Conservation (phyloP, 257 asterid genomes). For the Gentiana macrophylla region DNA sequence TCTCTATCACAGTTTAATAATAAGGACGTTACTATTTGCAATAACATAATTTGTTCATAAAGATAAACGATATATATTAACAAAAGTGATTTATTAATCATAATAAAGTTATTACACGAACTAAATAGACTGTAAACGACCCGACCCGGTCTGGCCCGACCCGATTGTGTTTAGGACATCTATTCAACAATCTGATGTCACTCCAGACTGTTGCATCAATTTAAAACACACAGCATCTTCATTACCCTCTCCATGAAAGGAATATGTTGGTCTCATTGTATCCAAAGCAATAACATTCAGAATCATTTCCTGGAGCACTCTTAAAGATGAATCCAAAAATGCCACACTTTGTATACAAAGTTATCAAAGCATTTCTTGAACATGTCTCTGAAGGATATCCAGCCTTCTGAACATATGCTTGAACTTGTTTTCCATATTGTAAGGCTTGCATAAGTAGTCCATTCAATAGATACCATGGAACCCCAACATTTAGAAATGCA, state of each 20-base stretch:
- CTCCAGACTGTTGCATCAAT: conserved; percentile 34
- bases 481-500: too few species aligned
- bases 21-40: too few species aligned
- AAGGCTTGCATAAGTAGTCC: too few species aligned
- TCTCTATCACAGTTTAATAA: too few species aligned
- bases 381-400: conserved; percentile 41
- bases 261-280: conserved; percentile 60
- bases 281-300: conserved; percentile 66
- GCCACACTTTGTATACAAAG: conserved; percentile 71
- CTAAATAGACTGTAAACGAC: too few species aligned
- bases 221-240: conserved; percentile 54
- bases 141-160: too few species aligned
- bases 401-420: conserved; percentile 30
- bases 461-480: too few species aligned
- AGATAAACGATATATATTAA: too few species aligned
- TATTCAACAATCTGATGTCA: conserved; percentile 56
- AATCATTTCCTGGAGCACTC: conserved; percentile 41
- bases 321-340: conserved; percentile 35
- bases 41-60: too few species aligned
- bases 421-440: conserved; percentile 55
- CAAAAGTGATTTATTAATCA: too few species aligned
- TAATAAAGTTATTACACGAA: too few species aligned
- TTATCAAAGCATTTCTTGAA: conserved; percentile 56
- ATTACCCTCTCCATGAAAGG: conserved; percentile 65
- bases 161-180: too few species aligned